Conservation (phyloP, 2,329 filamentous ascomycete species). For the Blastomyces parvus region DNA sequence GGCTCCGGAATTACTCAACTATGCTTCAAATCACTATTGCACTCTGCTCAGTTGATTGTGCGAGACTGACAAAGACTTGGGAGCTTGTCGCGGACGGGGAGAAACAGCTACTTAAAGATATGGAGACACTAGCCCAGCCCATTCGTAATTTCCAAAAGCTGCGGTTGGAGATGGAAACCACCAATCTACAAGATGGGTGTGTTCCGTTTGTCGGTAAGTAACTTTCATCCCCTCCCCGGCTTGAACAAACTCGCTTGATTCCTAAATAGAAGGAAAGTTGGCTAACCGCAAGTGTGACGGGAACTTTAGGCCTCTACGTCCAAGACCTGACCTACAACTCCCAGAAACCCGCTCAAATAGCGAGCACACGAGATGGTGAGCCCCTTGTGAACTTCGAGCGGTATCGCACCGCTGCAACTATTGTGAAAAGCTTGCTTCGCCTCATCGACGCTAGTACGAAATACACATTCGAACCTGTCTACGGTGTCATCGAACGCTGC, state of each 20-base stretch:
- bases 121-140: conserved; percentile 54
- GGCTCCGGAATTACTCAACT: conserved; percentile 55
- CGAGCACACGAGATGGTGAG: conserved; percentile 39
- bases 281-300: conserved; percentile 1
- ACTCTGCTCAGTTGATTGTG: conserved; percentile 50
- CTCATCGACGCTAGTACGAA: conserved; percentile 55
- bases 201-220: conserved; percentile 55
- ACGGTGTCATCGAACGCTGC: conserved; percentile 51
- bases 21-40: conserved; percentile 58
- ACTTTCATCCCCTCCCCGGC: background rate
- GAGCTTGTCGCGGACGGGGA: conserved; percentile 46
- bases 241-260: background rate
- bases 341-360: conserved; percentile 53
- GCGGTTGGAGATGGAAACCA: conserved; percentile 54
- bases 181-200: conserved; percentile 50
- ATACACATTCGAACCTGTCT: conserved; percentile 50
- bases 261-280: background rate
- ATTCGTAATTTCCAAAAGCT: conserved; percentile 55
- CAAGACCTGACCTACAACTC: conserved; percentile 59
- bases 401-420: conserved; percentile 54
- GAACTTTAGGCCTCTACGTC: conserved; percentile 47
- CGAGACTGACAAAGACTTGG: conserved; percentile 51
- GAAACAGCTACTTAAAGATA: conserved; percentile 45
- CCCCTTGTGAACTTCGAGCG: conserved; percentile 58
- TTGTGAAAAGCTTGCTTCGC: conserved; percentile 54